phyloP scores from a whole-genome alignment of 1,284 basidiomycete genomes.

The Omphalotus olearius region DNA sequence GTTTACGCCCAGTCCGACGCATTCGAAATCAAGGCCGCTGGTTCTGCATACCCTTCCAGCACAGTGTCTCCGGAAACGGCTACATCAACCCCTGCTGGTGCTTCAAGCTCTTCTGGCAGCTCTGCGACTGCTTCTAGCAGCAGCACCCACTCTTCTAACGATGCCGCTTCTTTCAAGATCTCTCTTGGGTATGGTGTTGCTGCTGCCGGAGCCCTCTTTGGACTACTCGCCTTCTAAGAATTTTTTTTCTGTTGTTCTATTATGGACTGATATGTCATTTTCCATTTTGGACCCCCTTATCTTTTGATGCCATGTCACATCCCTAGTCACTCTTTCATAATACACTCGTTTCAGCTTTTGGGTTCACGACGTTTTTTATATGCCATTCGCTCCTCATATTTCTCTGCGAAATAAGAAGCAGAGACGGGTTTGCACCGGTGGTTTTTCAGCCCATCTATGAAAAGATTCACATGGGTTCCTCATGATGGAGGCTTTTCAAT shows the following conservation, averaged over 20 bases:
- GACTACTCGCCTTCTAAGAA: constrained; percentile 26
- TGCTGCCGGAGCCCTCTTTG: constrained; percentile 24
- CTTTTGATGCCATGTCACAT: not conserved
- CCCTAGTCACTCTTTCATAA: no score
- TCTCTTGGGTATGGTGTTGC: constrained; percentile 28
- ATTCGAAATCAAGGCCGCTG: constrained; percentile 66
- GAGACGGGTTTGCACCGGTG: no score
- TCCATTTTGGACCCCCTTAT: not conserved
- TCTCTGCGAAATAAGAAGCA: no score
- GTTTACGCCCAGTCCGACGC: constrained; percentile 54
- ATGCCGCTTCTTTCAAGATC: constrained; percentile 20
- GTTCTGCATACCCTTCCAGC: constrained; percentile 51
- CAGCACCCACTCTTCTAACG: constrained; percentile 23
- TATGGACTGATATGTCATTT: not conserved
- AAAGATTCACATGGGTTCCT: no score
- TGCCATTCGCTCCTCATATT: no score
- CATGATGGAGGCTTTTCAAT: no score
- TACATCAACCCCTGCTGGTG: constrained; percentile 30
- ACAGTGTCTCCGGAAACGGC: constrained; percentile 24
- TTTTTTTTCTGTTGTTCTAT: not conserved
- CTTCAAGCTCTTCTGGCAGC: constrained; percentile 19
- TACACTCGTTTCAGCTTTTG: no score
- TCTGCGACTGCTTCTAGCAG: constrained; percentile 20
- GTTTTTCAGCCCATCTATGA: no score
- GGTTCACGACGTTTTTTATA: no score